Evolutionary conservation across 1,284 basidiomycete genomes (phyloP), one percentile per base, ranked within the genome.

Genomic region (Tilletia walkeri): DNA sequence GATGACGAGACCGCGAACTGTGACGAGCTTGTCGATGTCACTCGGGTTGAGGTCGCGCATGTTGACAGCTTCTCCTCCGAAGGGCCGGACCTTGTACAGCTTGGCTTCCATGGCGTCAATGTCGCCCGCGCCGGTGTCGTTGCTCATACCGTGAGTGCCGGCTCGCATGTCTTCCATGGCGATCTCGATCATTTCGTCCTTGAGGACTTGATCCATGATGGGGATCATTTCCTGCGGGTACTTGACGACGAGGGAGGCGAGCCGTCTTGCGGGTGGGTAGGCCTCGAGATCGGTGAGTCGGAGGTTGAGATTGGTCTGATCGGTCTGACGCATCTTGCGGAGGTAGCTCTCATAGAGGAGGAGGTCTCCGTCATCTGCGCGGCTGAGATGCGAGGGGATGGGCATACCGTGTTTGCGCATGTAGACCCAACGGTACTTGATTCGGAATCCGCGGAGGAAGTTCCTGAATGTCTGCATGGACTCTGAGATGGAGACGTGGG

Each of bases 211-310:
- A 87, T 99, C 96, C 90, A 97, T 94, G 67, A 93, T 92, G 2
- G 95, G 95, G 54, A 99, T 88, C 67, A 98, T 90, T 86, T 99
- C 95, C 84, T 97, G 94, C 0, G 95, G 96, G 84, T 95, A 99
- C 82, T 94, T 94, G 75, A 90, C 84, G 14, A 98, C 77, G 75
- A 84, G 82, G 69, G 78, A 74, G 61, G 78, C 79, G 41, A 97
- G 87, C 84, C 93, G 94, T 81, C 89, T 90, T 72, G 90, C 89
- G 5, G 92, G 89, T 0, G 93, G 92, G 84, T 91, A 99, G 0
- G 95, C 89, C 38, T 91, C 87, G n/a, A 99, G 86, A 84, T 99
- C 96, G 79, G 88, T 82, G 83, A 93, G 88, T 81, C 98, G 94
- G 68, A 99, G 86, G 84, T 99, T 99, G 77, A 99, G 86, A 82